Conservation (phyloP, 1,139 yeast genomes). For the Pichia sp. region DNA sequence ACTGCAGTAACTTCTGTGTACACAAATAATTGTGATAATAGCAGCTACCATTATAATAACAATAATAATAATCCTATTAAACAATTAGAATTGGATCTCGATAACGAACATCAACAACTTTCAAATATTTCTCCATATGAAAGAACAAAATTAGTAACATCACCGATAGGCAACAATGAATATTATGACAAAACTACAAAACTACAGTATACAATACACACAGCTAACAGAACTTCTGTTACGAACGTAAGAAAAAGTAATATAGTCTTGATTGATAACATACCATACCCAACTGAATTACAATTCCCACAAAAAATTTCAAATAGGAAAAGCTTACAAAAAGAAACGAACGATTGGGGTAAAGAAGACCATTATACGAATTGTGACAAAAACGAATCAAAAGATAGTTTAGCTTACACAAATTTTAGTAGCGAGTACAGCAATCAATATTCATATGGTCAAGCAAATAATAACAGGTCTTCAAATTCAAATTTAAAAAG, state of each 20-base stretch:
- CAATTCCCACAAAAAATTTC: slow-evolving; percentile 26
- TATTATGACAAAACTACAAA: background rate
- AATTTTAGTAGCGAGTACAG: background rate
- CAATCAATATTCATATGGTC: background rate
- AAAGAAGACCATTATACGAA: background rate
- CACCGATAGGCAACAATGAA: slow-evolving; percentile 1
- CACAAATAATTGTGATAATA: background rate
- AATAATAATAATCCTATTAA: background rate
- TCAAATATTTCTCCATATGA: background rate
- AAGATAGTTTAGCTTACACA: background rate
- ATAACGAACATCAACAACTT: background rate
- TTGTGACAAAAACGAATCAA: background rate
- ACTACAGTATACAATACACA: slow-evolving; percentile 1
- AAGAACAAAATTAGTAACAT: background rate
- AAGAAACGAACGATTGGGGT: background rate
- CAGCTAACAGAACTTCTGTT: slow-evolving; percentile 8
- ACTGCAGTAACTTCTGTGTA: background rate
- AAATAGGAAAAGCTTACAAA: background rate
- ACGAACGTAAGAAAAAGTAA: slow-evolving; percentile 12
- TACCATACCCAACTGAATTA: slow-evolving; percentile 25
- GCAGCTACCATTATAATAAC: background rate
- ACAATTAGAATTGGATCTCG: background rate
- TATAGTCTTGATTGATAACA: slow-evolving; percentile 21
- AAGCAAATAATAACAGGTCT: background rate
- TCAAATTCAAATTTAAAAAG: background rate